phyloP scores from a whole-genome alignment of 1,284 basidiomycete genomes.

The Rhodotorula glutinis region DNA sequence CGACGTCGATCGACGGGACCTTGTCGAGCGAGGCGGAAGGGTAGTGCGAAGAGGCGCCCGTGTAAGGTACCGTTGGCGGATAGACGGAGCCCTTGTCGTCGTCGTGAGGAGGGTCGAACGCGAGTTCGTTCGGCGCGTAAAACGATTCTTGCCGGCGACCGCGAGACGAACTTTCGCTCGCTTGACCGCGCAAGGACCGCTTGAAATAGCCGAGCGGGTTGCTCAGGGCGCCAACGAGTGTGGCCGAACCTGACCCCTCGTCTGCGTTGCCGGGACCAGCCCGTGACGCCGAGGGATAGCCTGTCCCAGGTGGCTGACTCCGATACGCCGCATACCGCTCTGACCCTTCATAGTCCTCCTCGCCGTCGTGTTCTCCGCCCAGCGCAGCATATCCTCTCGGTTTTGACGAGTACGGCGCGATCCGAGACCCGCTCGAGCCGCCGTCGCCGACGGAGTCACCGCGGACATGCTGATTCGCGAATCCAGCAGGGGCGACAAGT shows the following conservation, averaged over 20 bases:
- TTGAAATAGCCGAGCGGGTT: conserved; percentile 20
- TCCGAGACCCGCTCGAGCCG: conserved; percentile 5
- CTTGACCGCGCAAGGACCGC: not conserved
- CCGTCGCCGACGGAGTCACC: not conserved
- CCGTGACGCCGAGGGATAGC: too few species aligned
- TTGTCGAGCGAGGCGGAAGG: conserved; percentile 9
- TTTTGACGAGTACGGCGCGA: conserved; percentile 16
- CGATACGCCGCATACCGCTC: conserved; percentile 15
- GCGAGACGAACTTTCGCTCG: not conserved
- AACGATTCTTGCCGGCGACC: conserved; percentile 8
- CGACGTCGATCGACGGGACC: conserved; percentile 31
- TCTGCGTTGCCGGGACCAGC: too few species aligned
- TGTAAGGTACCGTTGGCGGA: not conserved
- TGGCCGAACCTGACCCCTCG: not conserved
- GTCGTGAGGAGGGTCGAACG: conserved; percentile 21
- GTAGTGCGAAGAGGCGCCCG: not conserved
- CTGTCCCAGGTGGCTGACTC: not conserved
- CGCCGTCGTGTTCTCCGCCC: conserved; percentile 11
- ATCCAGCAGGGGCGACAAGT: conserved; percentile 2
- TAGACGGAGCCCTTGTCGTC: conserved; percentile 1
- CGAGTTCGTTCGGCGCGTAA: conserved; percentile 30
- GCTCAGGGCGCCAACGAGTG: conserved; percentile 11
- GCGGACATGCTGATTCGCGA: too few species aligned
- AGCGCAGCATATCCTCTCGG: conserved; percentile 26
- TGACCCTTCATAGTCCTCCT: not conserved